phyloP scores from a whole-genome alignment of 495 filamentous ascomycete species.

The Cercophora scortea region DNA sequence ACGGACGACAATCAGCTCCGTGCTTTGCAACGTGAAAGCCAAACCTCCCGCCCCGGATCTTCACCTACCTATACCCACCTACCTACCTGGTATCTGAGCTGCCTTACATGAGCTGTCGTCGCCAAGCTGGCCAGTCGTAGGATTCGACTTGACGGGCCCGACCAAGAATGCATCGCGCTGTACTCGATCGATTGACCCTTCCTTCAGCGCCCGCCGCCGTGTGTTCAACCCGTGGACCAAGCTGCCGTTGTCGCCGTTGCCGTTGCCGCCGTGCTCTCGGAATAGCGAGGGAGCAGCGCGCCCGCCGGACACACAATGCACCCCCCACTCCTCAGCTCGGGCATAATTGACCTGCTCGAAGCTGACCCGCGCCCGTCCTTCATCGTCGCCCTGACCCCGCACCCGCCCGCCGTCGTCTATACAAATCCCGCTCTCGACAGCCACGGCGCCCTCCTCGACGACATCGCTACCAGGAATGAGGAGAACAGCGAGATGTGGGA shows the following conservation, averaged over 20 bases:
- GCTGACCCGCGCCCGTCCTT: constrained; percentile 33
- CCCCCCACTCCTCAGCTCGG: constrained; percentile 9
- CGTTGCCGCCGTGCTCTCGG: too few species aligned
- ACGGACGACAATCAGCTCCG: too few species aligned
- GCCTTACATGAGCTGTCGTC: too few species aligned
- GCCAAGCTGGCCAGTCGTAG: too few species aligned
- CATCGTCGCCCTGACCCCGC: constrained; percentile 23
- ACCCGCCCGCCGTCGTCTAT: constrained; percentile 24
- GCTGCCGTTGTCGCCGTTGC: neutral
- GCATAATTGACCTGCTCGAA: constrained; percentile 31
- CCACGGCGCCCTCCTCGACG: constrained; percentile 10
- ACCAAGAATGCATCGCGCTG: neutral
- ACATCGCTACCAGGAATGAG: constrained; percentile 10
- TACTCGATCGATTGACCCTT: neutral
- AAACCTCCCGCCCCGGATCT: too few species aligned
- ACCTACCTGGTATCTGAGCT: too few species aligned
- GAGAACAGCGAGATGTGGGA: constrained; percentile 21
- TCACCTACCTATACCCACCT: too few species aligned
- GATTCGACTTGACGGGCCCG: neutral
- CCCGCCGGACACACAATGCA: neutral
- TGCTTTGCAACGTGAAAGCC: too few species aligned
- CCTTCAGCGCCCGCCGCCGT: too few species aligned
- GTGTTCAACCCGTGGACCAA: neutral
- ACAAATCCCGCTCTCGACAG: constrained; percentile 22
- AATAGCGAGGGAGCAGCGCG: neutral